A percentile compares a stretch with the other conserved stretches of the same genome.
phyloP scores from a whole-genome alignment of 306 rosid genomes.

The Purshia tridentata region DNA sequence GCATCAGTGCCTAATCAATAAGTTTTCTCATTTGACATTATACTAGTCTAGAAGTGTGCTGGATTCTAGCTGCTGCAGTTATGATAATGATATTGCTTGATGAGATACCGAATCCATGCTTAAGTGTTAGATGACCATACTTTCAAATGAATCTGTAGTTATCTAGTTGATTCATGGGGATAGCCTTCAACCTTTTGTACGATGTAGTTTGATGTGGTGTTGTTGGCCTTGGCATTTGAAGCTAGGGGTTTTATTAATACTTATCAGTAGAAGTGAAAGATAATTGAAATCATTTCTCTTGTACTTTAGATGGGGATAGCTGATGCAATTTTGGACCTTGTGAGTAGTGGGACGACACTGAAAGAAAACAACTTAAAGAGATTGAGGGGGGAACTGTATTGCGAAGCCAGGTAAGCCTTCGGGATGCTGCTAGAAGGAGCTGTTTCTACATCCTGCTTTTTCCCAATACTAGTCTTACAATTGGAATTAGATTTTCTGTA shows the following conservation, averaged over 20 bases:
- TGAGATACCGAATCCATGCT: not conserved
- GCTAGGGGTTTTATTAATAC: not conserved
- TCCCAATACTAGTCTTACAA: conserved; percentile 20
- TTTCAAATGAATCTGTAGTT: not conserved
- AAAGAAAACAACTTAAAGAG: conserved; percentile 90
- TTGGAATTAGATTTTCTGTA: conserved; percentile 40
- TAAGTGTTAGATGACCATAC: not conserved
- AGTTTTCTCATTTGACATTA: not conserved
- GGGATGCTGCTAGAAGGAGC: conserved; percentile 8
- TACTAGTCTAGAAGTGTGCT: not conserved
- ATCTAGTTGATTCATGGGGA: not conserved
- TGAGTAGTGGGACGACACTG: conserved; percentile 87
- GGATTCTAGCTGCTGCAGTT: not conserved
- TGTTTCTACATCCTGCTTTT: conserved; percentile 26
- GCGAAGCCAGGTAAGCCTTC: conserved; percentile 76
- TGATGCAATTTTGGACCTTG: conserved; percentile 97
- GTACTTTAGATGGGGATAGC: conserved; percentile 83
- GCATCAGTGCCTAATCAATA: not conserved
- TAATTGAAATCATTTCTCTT: conserved; percentile 21
- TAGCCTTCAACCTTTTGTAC: not conserved
- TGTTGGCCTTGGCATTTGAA: not conserved
- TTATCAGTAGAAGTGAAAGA: not conserved
- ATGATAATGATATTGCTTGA: not conserved
- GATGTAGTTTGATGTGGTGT: not conserved
- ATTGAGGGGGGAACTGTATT: conserved; percentile 80